Evolutionary conservation across 768 basidiomycete genomes (phyloP).

Genomic region (Leccinellum luteum): DNA sequence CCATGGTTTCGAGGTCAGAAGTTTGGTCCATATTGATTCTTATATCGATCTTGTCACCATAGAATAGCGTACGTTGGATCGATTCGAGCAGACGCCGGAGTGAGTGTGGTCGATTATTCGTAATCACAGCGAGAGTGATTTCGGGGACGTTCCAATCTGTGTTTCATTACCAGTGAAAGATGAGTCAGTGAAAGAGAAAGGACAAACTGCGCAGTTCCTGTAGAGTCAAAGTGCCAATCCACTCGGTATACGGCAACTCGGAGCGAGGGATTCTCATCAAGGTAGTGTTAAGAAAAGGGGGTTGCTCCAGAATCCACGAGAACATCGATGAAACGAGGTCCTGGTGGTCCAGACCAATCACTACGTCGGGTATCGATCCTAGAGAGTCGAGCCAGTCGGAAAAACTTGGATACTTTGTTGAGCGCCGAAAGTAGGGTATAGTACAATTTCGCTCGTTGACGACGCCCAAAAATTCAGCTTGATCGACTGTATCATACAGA

Average conservation of each 20-base stretch:
- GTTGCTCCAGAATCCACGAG: slow-evolving; percentile 18
- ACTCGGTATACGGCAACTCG: slow-evolving; percentile 53
- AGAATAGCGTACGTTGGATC: slow-evolving; percentile 55
- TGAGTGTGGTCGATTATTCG: slow-evolving; percentile 71
- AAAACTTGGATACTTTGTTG: slow-evolving; percentile 7
- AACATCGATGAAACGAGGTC: slow-evolving; percentile 23
- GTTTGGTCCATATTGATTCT: slow-evolving; percentile 77
- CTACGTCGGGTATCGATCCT: slow-evolving; percentile 29
- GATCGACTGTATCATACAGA: slow-evolving; percentile 26
- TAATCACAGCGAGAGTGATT: slow-evolving; percentile 72
- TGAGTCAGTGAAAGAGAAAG: slow-evolving; percentile 10
- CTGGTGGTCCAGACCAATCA: slow-evolving; percentile 35
- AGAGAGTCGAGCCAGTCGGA: slow-evolving; percentile 34
- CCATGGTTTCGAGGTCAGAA: slow-evolving; percentile 59
- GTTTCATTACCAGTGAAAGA: slow-evolving; percentile 5
- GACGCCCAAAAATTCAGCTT: background rate
- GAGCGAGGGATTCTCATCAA: slow-evolving; percentile 43
- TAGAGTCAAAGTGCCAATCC: slow-evolving; percentile 60
- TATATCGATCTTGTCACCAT: slow-evolving; percentile 63
- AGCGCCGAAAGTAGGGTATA: slow-evolving; percentile 16
- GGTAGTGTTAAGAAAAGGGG: slow-evolving; percentile 28
- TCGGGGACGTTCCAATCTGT: slow-evolving; percentile 74
- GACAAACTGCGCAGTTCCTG: slow-evolving; percentile 39
- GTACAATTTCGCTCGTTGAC: slow-evolving; percentile 15
- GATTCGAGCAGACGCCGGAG: slow-evolving; percentile 66